phyloP scores from a whole-genome alignment of 768 basidiomycete species.

The Russula foetens region DNA sequence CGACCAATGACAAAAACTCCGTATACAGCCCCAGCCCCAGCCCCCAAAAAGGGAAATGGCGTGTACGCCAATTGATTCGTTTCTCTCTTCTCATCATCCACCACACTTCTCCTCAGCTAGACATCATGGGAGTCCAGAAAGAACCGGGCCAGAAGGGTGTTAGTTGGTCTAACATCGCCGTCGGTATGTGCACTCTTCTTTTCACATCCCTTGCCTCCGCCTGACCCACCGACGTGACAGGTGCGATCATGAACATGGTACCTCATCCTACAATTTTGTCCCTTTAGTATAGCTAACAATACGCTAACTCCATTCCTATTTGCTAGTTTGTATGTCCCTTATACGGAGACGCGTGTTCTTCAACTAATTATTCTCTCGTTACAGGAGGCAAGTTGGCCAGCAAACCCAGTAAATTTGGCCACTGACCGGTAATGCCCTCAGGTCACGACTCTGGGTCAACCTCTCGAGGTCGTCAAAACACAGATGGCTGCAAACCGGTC shows the following conservation, averaged over 20 bases:
- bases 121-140: constrained; percentile 67
- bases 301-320: not conserved
- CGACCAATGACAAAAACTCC: constrained; percentile 2
- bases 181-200: constrained; percentile 50
- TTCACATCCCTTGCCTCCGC: not conserved
- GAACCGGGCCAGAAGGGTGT: constrained; percentile 89
- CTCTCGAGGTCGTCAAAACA: constrained; percentile 95
- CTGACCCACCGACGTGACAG: constrained; percentile 31
- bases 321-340: constrained; percentile 30
- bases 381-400: constrained; percentile 58
- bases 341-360: not conserved
- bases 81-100: constrained; percentile 11
- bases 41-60: not conserved
- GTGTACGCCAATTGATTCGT: not conserved
- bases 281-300: not conserved
- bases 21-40: too few relatives aligned
- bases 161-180: constrained; percentile 92
- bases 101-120: constrained; percentile 10
- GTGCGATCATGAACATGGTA: constrained; percentile 99
- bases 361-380: constrained; percentile 19
- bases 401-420: not conserved
- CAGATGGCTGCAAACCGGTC: constrained; percentile 98
- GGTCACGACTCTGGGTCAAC: constrained; percentile 98
- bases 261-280: constrained; percentile 20
- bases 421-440: constrained; percentile 27